Evolutionary conservation across 208 protist genomes (phyloP), one percentile per base, ranked within the genome.

Genomic region (Leishmania aethiopica): DNA sequence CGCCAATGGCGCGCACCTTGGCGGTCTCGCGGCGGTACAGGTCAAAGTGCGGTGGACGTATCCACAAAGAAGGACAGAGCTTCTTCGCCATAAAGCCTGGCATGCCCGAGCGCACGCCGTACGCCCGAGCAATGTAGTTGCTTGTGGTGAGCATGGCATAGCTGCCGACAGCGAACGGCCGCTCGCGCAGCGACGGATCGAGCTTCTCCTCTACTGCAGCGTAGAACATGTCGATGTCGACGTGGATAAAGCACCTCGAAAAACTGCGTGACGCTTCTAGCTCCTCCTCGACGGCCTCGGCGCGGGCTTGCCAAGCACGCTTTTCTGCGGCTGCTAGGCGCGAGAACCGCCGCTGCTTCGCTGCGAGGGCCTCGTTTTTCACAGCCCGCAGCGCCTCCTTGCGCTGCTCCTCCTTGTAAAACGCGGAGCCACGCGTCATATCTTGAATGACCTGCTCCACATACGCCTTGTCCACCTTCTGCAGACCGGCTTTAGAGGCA

Each of bases 41-140:
- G 19, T 87, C 80, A 69, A 97, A 97, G 79, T 93, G 55, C 1
- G 80, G 55, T 28, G 88, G 88, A n/a, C 95, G 89, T 73, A 98
- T 93, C 47, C 89, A 84, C 57, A 98, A 83, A 25, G 80, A 22
- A 4, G 93, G 92, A 77, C 96, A 98, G 17, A 98, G 85, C 82
- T 95, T 93, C 64, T 87, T 81, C 13, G 89, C 96, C 59, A 99
- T 97, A 88, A 96, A 99, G 67, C 96, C 97, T 3, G 97, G 96
- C 98, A 99, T 99, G 32, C 96, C 98, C 1, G 90, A 90, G 17
- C 98, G 92, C 32, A 99, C 96, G 28, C 98, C 98, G 84, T 92
- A 99, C 78, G 90, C 76, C 8, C 97, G 85, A n/a, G 98, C 98
- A 15, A 93, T 86, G 83, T 99, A 99, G 89, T 98, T 99, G 40